phyloP scores from a whole-genome alignment of 2,329 filamentous ascomycete species.

The Helicocarpus griseus region DNA sequence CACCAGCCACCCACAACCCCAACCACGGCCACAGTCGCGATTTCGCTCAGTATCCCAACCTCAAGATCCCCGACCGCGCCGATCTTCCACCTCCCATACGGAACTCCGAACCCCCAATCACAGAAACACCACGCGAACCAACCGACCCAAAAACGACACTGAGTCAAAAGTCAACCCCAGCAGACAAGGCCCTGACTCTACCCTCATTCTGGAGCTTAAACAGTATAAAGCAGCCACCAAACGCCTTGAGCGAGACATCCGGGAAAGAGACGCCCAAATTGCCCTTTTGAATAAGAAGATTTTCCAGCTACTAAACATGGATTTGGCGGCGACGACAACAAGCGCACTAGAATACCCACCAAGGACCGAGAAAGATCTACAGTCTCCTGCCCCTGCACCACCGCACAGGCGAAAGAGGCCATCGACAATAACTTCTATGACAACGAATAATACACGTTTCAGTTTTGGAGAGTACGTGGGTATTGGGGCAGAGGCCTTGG shows the following conservation, averaged over 20 bases:
- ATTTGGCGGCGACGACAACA: too few species aligned
- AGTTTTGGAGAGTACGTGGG: neutral
- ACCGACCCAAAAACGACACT: neutral
- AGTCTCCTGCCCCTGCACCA: conserved; percentile 5
- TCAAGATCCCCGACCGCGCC: neutral
- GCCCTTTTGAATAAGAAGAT: conserved; percentile 18
- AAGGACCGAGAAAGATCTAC: conserved; percentile 9
- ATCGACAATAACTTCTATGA: neutral
- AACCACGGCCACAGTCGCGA: neutral
- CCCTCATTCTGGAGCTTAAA: neutral
- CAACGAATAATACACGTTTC: neutral
- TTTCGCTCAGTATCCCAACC: neutral
- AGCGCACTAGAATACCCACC: neutral
- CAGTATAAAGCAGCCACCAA: conserved; percentile 3
- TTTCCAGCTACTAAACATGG: conserved; percentile 14
- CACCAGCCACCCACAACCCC: neutral
- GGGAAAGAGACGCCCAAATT: conserved; percentile 20
- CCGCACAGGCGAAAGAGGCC: neutral
- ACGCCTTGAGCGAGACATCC: conserved; percentile 15
- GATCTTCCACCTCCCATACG: neutral
- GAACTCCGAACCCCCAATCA: neutral
- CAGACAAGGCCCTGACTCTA: neutral
- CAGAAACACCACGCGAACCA: neutral
- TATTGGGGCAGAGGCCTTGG: neutral
- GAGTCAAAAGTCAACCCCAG: too few species aligned